Percentiles rank a stretch among this genome's conserved stretches.
phyloP scores from a whole-genome alignment of 192 early-diverging fungal genomes.

The Podila epigama region DNA sequence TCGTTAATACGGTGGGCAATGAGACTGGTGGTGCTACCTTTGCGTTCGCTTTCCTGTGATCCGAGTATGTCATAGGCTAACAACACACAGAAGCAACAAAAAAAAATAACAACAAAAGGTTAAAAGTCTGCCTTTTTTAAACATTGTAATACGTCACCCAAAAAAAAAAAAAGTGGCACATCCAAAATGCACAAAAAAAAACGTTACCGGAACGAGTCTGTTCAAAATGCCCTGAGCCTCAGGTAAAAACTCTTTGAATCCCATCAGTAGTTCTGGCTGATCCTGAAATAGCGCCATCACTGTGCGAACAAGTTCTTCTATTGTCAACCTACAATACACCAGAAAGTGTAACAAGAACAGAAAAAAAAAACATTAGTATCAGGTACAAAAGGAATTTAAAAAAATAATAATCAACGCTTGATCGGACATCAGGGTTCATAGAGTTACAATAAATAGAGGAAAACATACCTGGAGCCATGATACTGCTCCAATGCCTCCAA shows the following conservation, averaged over 20 bases:
- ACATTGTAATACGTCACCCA: too few species aligned
- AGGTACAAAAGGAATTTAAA: neutral
- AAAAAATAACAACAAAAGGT: neutral
- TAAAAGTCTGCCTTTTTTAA: neutral
- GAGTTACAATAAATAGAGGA: too few species aligned
- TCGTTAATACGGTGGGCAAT: neutral
- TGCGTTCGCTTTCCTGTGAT: constrained; percentile 18
- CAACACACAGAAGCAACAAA: neutral
- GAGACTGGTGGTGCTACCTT: neutral
- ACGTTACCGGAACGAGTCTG: constrained; percentile 33
- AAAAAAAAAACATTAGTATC: neutral
- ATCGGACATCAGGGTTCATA: neutral
- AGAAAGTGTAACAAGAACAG: too few species aligned
- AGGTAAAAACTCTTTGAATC: constrained; percentile 48
- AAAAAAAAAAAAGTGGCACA: neutral
- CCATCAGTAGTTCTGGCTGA: constrained; percentile 43
- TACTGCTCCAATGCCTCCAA: constrained; percentile 33
- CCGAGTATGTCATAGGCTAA: constrained; percentile 49
- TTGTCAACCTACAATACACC: constrained; percentile 6
- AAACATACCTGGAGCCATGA: constrained; percentile 22
- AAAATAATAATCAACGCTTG: neutral
- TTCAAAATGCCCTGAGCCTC: constrained; percentile 43
- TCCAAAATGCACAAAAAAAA: neutral
- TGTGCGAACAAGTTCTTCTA: constrained; percentile 37
- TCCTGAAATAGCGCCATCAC: constrained; percentile 50